Evolutionary conservation across 129 eudicot genomes (phyloP), one percentile per base, ranked within the genome.

Genomic region (Flaveria trinervia): DNA sequence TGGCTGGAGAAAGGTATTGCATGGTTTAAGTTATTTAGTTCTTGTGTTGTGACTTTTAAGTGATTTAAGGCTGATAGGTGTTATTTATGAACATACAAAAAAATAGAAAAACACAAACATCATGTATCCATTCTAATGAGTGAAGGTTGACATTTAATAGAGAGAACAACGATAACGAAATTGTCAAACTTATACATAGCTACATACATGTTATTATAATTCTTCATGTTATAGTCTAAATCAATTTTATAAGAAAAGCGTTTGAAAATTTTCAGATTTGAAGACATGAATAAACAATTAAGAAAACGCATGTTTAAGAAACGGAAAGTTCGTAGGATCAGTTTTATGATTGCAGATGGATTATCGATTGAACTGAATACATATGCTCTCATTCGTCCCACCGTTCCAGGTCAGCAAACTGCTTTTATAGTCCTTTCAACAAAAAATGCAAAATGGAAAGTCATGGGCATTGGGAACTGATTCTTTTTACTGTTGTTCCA

Each of bases 341-440:
- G 83, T 18, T 87, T 94, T 64, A 69, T 82, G 56, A 85, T 94
- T 83, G 88, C 90, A 74, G 83, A 83, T 76, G 96, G 92, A 62
- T 68, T 91, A 69, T 89, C 96, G 46, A 87, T 94, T 71, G 97
- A 94, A 81, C 80, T 94, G 71, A 88, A 90, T 78, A 83, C 96
- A 59, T 94, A 94, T 83, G 99, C 99, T 67, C 76, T 94, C 36
- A 89, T 94, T 43, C 99, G 99, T 71, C 96, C 99, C 30, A 91
- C 94, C 36, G 77, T 81, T 84, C 97, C 90, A 86, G 99, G 99
- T 91, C 73, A 64, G 84, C 75, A 16, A 71, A 13, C 72, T 49
- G 71, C 71, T 39, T 65, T 65, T 9, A 23, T 70, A 66, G 18
- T 8, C 14, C 1, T 56, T 7, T 28, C 25, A 28, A 52, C 22